phyloP scores from a whole-genome alignment of 2,329 filamentous ascomycete species.

The Coleophoma cylindrospora region DNA sequence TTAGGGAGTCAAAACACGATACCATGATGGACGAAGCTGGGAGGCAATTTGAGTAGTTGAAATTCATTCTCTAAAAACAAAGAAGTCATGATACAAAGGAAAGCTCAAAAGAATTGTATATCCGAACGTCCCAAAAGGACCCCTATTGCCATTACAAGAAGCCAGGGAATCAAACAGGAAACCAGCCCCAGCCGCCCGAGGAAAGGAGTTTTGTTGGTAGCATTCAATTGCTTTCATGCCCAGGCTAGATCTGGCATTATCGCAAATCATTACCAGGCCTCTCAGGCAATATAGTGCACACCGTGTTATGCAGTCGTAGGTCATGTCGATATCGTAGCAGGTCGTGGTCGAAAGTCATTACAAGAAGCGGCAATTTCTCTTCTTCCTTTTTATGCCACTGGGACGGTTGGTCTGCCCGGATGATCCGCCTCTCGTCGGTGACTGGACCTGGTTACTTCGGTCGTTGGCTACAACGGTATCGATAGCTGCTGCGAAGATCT shows the following conservation, averaged over 20 bases:
- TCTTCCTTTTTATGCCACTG: constrained; percentile 66
- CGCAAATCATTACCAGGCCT: constrained; percentile 12
- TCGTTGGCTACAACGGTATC: constrained; percentile 84
- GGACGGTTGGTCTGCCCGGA: constrained; percentile 29
- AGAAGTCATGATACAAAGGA: constrained; percentile 27
- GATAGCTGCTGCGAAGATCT: constrained; percentile 91
- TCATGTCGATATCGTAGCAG: constrained; percentile 25
- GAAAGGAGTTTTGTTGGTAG: not conserved
- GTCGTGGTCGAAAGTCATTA: constrained; percentile 32
- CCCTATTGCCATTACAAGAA: constrained; percentile 20
- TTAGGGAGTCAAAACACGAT: constrained; percentile 16
- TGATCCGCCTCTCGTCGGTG: constrained; percentile 4
- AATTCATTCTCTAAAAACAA: constrained; percentile 43
- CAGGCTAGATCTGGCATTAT: constrained; percentile 10
- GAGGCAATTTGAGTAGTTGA: constrained; percentile 34
- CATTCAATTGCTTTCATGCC: constrained; percentile 11
- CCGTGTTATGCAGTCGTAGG: constrained; percentile 24
- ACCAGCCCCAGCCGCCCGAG: constrained; percentile 2
- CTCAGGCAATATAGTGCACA: constrained; percentile 14
- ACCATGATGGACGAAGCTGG: constrained; percentile 7
- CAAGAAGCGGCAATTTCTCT: constrained; percentile 76
- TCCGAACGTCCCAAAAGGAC: not conserved
- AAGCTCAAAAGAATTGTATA: constrained; percentile 2
- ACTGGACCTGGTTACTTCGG: constrained; percentile 44
- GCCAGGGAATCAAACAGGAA: constrained; percentile 10